Conservation (phyloP, 73 alveolate species). For the Effrenium voratum region DNA sequence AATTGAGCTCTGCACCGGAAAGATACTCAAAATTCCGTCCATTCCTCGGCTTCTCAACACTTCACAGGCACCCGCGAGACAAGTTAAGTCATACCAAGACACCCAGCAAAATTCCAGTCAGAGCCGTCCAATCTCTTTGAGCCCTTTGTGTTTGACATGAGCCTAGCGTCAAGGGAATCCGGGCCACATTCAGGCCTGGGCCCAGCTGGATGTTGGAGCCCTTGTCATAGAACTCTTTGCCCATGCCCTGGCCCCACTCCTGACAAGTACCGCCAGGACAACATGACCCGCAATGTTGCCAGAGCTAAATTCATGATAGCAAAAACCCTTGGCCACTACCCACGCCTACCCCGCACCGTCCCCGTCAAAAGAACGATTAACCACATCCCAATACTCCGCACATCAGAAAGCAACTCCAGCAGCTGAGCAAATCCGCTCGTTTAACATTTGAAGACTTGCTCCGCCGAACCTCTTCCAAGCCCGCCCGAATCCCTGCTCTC, state of each 20-base stretch:
- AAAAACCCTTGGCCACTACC: too few species aligned
- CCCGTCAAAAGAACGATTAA: too few species aligned
- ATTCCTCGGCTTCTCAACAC: background rate
- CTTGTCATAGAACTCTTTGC: constrained; percentile 80
- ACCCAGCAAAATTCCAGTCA: too few species aligned
- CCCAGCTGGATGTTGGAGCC: constrained; percentile 63
- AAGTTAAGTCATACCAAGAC: background rate
- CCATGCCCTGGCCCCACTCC: constrained; percentile 63
- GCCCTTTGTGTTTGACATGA: background rate
- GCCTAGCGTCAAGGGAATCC: constrained; percentile 34
- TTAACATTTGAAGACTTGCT: background rate
- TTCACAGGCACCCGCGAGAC: background rate
- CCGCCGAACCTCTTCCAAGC: background rate
- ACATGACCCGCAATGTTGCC: too few species aligned
- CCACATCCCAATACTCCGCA: background rate
- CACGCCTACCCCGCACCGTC: too few species aligned
- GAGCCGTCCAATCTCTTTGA: background rate
- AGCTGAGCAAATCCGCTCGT: background rate
- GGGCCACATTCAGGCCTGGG: constrained; percentile 69
- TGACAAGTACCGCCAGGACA: background rate
- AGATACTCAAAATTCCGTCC: constrained; percentile 95
- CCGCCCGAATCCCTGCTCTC: background rate
- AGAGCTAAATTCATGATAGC: too few species aligned
- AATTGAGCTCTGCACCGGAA: constrained; percentile 48
- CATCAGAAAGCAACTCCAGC: background rate